A percentile compares a stretch with the other conserved stretches of the same genome.
These are phyloP conservation scores for Monoraphidium neglectum DNA, from an alignment of 139 green algal genomes.

Conservation along the genomic window DNA sequence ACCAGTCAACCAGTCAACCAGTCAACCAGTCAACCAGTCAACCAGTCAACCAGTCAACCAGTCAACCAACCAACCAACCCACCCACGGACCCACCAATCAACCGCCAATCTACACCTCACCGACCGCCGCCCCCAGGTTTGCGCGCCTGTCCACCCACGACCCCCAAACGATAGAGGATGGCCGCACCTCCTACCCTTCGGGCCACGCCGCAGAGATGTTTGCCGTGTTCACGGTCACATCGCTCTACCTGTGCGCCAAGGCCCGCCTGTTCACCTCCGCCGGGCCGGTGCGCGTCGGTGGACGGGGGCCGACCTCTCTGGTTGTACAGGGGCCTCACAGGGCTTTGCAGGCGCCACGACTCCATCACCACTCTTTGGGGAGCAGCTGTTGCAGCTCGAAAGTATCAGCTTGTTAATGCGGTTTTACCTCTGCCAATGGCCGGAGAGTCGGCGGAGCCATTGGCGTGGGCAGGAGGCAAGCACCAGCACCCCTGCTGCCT, in stretches of 20 bases:
- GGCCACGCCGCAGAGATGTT: constrained; percentile 49
- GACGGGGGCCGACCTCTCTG: background rate
- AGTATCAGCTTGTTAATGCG: background rate
- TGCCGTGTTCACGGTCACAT: constrained; percentile 35
- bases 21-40: too few species aligned
- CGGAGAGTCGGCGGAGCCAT: background rate
- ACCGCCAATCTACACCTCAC: too few species aligned
- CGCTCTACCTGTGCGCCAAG: constrained; percentile 39
- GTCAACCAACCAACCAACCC: too few species aligned
- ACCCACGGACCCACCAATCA: too few species aligned
- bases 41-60: too few species aligned
- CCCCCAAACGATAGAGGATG: constrained; percentile 9
- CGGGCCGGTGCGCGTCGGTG: background rate
- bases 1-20: too few species aligned
- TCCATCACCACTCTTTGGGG: constrained; percentile 1
- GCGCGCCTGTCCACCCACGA: constrained; percentile 8
- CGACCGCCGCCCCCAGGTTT: constrained; percentile 21
- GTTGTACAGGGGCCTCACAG: background rate
- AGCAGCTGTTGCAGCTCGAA: background rate
- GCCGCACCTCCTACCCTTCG: constrained; percentile 36
- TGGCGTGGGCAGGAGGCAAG: background rate
- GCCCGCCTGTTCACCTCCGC: constrained; percentile 19
- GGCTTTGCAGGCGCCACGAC: background rate
- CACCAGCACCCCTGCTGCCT: background rate
- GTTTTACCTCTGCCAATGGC: background rate